phyloP scores from a whole-genome alignment of 2,329 filamentous ascomycete genomes.

The Trichoderma gracile region DNA sequence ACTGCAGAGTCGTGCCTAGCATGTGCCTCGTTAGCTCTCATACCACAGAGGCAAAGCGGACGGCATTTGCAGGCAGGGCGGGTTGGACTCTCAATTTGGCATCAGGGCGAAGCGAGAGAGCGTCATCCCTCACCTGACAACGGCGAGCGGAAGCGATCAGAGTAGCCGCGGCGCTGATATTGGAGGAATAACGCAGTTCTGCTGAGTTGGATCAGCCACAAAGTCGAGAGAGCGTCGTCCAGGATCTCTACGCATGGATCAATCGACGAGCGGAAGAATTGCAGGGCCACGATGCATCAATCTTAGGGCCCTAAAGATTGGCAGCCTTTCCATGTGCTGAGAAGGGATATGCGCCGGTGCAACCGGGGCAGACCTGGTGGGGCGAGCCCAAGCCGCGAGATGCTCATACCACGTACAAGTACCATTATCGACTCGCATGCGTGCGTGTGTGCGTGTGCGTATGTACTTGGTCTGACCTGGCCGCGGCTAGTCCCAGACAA shows the following conservation, averaged over 20 bases:
- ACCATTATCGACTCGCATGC: slow-evolving; percentile 8
- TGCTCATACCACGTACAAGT: slow-evolving; percentile 23
- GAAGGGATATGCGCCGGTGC: slow-evolving; percentile 24
- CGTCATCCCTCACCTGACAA: slow-evolving; percentile 8
- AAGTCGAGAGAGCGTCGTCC: slow-evolving; percentile 7
- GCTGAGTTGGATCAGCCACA: slow-evolving; percentile 3
- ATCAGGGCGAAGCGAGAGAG: slow-evolving; percentile 18
- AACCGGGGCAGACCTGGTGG: slow-evolving; percentile 24
- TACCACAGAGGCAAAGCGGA: slow-evolving; percentile 19
- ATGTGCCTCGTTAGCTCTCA: slow-evolving; percentile 23
- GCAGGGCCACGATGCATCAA: slow-evolving; percentile 3
- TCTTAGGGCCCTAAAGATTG: not conserved
- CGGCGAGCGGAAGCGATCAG: not conserved
- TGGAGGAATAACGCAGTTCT: not conserved
- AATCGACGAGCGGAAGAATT: slow-evolving; percentile 14
- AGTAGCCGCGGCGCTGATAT: slow-evolving; percentile 6
- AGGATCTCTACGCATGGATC: slow-evolving; percentile 15
- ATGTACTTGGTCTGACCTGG: slow-evolving; percentile 10
- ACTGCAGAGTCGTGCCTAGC: slow-evolving; percentile 19
- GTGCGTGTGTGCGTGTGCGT: not conserved
- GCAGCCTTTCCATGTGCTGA: slow-evolving; percentile 16
- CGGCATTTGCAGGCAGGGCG: slow-evolving; percentile 23
- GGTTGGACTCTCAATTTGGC: slow-evolving; percentile 10
- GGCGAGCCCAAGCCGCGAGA: slow-evolving; percentile 19
- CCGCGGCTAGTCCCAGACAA: slow-evolving; percentile 1